A percentile compares a stretch with the other conserved stretches of the same genome.
These are phyloP conservation scores for Glomus cerebriforme DNA, from an alignment of 192 early-diverging fungal genomes.

Conservation along the genomic window DNA sequence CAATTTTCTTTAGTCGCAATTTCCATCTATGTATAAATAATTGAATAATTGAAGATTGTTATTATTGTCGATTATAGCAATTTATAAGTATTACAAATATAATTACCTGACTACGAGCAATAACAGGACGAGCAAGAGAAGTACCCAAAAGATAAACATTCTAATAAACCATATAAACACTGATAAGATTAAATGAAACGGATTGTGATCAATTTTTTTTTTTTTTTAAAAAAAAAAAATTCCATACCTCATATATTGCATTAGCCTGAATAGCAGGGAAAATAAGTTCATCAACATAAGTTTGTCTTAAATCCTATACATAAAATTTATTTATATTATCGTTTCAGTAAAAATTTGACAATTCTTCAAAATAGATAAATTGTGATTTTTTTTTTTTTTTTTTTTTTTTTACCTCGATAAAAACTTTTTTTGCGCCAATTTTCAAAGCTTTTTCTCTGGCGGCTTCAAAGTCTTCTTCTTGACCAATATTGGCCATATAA, in stretches of 20 bases:
- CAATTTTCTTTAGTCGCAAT: constrained; percentile 93
- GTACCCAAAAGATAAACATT: constrained; percentile 96
- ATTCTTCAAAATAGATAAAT: not conserved
- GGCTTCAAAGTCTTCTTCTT: constrained; percentile 98
- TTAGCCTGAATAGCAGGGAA: constrained; percentile 94
- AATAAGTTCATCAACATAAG: constrained; percentile 92
- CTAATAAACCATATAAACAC: not conserved
- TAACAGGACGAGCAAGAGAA: constrained; percentile 95
- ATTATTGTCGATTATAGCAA: constrained; percentile 33
- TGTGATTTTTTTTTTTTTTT: too few relatives aligned
- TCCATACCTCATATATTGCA: constrained; percentile 79
- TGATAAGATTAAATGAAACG: not conserved
- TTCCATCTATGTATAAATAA: constrained; percentile 69
- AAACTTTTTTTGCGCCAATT: constrained; percentile 93
- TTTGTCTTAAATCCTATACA: constrained; percentile 81
- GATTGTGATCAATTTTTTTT: not conserved
- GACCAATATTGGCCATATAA: constrained; percentile 98
- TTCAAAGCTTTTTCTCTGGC: constrained; percentile 89
- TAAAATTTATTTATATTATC: not conserved
- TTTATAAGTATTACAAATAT: constrained; percentile 17
- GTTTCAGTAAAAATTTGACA: not conserved
- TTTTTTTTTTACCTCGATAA: constrained; percentile 87
- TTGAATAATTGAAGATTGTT: not conserved
- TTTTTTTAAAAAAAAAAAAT: not conserved
- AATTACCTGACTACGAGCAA: constrained; percentile 66